These are phyloP conservation scores for Lichtheimia corymbifera DNA, from an alignment of 371 early-diverging fungal genomes.

Conservation along the genomic window DNA sequence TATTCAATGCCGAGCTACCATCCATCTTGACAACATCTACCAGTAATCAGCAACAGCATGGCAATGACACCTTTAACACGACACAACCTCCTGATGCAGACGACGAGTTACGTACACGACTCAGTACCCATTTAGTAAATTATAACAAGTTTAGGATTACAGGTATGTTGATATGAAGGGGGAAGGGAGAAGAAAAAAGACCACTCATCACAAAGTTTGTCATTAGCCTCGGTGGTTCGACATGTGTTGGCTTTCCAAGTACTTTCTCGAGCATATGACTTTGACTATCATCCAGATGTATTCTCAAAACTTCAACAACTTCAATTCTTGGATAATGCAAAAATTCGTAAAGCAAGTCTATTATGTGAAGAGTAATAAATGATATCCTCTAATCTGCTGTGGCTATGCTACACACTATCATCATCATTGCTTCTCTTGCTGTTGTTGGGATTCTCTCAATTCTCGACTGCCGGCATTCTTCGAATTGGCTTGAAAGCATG, in stretches of 20 bases:
- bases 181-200: neutral
- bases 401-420: neutral
- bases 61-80: neutral
- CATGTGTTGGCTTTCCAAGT: conserved; percentile 64
- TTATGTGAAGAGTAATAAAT: conserved; percentile 30
- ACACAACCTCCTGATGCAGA: conserved; percentile 6
- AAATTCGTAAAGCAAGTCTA: conserved; percentile 43
- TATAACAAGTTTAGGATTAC: conserved; percentile 66
- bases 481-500: conserved; percentile 66
- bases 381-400: too few species aligned
- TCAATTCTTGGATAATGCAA: conserved; percentile 37
- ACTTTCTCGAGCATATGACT: conserved; percentile 54
- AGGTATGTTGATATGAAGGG: conserved; percentile 20
- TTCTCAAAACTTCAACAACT: conserved; percentile 28
- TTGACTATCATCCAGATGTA: conserved; percentile 29
- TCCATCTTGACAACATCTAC: neutral
- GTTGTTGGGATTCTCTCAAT: conserved; percentile 28
- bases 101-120: conserved; percentile 21
- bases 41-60: neutral
- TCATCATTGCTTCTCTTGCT: conserved; percentile 8
- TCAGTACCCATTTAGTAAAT: conserved; percentile 52
- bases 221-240: conserved; percentile 57
- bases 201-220: neutral
- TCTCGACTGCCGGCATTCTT: conserved; percentile 51
- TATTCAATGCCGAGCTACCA: conserved; percentile 66